Percentiles rank a stretch among this genome's conserved stretches.
phyloP scores from a whole-genome alignment of 2,329 filamentous ascomycete species.

The Zymoseptoria ardabiliae region DNA sequence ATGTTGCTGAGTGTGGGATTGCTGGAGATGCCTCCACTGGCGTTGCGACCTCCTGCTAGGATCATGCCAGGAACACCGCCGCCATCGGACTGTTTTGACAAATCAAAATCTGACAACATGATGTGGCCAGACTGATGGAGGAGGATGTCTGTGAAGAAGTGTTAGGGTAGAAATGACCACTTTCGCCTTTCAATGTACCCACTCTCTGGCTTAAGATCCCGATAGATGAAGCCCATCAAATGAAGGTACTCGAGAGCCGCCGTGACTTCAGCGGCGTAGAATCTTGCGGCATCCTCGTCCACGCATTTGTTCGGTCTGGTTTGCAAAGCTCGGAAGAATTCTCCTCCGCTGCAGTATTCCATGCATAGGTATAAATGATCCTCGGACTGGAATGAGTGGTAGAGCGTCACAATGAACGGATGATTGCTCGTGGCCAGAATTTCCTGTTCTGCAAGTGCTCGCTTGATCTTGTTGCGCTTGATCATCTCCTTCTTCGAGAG shows the following conservation, averaged over 20 bases:
- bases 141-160: slow-evolving; percentile 66
- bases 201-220: slow-evolving; percentile 96
- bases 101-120: slow-evolving; percentile 97
- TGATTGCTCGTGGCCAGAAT: slow-evolving; percentile 98
- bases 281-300: slow-evolving; percentile 89
- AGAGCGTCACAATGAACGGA: slow-evolving; percentile 96
- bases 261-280: slow-evolving; percentile 96
- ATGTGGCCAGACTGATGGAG: slow-evolving; percentile 99
- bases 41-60: slow-evolving; percentile 63
- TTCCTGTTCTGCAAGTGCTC: slow-evolving; percentile 92
- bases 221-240: slow-evolving; percentile 98
- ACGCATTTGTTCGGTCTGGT: slow-evolving; percentile 96
- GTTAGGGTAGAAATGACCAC: not conserved
- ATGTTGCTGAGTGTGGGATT: slow-evolving; percentile 54
- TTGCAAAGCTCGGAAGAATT: slow-evolving; percentile 95
- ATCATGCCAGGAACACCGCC: slow-evolving; percentile 98
- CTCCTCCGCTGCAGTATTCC: slow-evolving; percentile 98
- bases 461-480: slow-evolving; percentile 99
- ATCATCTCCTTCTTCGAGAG: slow-evolving; percentile 99
- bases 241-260: slow-evolving; percentile 94
- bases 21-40: slow-evolving; percentile 60
- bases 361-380: slow-evolving; percentile 99
- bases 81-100: slow-evolving; percentile 94
- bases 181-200: slow-evolving; percentile 33
- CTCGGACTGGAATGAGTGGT: slow-evolving; percentile 98